phyloP scores from a whole-genome alignment of 2,329 filamentous ascomycete genomes.

The Botrytis fabae region DNA sequence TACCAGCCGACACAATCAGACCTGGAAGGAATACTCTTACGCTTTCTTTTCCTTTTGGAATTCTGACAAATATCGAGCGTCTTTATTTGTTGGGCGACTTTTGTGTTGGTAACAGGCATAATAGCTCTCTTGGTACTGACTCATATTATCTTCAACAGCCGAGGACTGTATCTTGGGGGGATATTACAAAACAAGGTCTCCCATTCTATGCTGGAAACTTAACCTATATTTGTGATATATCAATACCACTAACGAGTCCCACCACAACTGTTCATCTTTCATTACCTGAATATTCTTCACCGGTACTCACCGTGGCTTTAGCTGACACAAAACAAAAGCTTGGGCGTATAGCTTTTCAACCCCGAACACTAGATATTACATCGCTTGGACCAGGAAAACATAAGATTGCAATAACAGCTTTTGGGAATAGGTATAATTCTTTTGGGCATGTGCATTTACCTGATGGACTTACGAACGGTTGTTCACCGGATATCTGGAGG shows the following conservation, averaged over 20 bases:
- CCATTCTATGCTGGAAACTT: conserved; percentile 40
- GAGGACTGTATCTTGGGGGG: conserved; percentile 33
- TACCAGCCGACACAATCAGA: conserved; percentile 33
- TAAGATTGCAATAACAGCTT: conserved; percentile 34
- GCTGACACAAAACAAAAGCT: conserved; percentile 22
- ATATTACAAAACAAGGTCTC: conserved; percentile 36
- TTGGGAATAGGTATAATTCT: conserved; percentile 38
- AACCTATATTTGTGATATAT: conserved; percentile 31
- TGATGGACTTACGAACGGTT: conserved; percentile 32
- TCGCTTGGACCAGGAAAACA: conserved; percentile 26
- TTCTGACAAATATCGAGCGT: conserved; percentile 39
- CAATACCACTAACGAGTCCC: conserved; percentile 7
- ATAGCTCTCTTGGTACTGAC: not conserved
- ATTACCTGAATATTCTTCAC: conserved; percentile 30
- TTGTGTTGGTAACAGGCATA: conserved; percentile 28
- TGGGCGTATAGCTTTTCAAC: conserved; percentile 36
- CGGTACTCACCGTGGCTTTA: conserved; percentile 32
- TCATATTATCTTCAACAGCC: not conserved
- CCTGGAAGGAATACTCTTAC: conserved; percentile 33
- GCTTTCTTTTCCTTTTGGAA: conserved; percentile 37
- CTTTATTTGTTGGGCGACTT: conserved; percentile 40
- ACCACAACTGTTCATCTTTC: conserved; percentile 1
- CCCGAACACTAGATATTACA: conserved; percentile 32
- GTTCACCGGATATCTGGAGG: conserved; percentile 33
- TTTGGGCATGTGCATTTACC: conserved; percentile 38